Percentiles rank a stretch among this genome's conserved stretches.
These are phyloP conservation scores for Magnaporthiopsis poae DNA, from an alignment of 2,329 filamentous ascomycete species.

Conservation along the genomic window DNA sequence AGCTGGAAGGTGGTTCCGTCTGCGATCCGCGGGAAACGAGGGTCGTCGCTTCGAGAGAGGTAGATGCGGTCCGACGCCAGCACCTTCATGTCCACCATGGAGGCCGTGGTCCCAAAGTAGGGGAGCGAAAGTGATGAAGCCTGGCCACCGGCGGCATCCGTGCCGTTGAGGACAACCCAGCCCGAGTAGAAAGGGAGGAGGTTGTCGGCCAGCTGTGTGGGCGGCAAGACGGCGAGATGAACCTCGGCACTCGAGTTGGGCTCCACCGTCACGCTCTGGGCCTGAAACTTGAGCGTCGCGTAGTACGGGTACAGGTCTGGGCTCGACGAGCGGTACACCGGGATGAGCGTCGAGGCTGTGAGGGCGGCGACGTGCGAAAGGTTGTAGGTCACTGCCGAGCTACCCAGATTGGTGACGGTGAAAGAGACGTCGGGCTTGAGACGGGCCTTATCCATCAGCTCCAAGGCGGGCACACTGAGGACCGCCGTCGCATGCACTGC, in stretches of 20 bases:
- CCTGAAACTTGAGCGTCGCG: slow-evolving; percentile 6
- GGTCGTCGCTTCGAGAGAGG: neutral
- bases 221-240: slow-evolving; percentile 19
- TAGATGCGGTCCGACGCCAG: slow-evolving; percentile 41
- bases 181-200: slow-evolving; percentile 33
- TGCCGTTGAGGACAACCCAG: slow-evolving; percentile 29
- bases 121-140: slow-evolving; percentile 24
- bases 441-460: slow-evolving; percentile 26
- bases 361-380: slow-evolving; percentile 26
- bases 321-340: slow-evolving; percentile 3
- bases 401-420: slow-evolving; percentile 17
- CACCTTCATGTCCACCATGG: slow-evolving; percentile 57
- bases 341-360: slow-evolving; percentile 27
- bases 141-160: slow-evolving; percentile 17
- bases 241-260: slow-evolving; percentile 17
- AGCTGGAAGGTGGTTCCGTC: slow-evolving; percentile 1
- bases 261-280: slow-evolving; percentile 7
- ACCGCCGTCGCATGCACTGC: slow-evolving; percentile 28
- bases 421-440: slow-evolving; percentile 25
- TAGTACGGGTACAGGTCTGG: neutral
- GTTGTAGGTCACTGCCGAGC: slow-evolving; percentile 25
- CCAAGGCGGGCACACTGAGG: slow-evolving; percentile 31
- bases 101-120: slow-evolving; percentile 50
- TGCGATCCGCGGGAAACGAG: too few species aligned
- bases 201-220: slow-evolving; percentile 11